A percentile compares a stretch with the other conserved stretches of the same genome.
Conservation (phyloP, 805 yeast species). For the Wickerhamiella kazuoi region DNA sequence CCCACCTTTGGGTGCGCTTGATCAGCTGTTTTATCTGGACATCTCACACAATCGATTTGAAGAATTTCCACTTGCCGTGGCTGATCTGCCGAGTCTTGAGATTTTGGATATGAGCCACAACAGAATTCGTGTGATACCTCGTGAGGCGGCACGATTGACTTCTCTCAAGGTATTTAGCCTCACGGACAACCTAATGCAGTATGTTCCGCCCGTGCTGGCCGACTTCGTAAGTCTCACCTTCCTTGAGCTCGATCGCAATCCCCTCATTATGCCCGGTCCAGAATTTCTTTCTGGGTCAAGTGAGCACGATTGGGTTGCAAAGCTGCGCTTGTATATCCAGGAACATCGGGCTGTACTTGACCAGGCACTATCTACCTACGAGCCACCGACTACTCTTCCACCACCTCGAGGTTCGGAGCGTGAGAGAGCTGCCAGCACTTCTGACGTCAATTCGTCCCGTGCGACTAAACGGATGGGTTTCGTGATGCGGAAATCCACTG, state of each 20-base stretch:
- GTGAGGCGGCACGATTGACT: constrained; percentile 23
- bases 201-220: constrained; percentile 35
- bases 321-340: constrained; percentile 25
- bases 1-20: constrained; percentile 27
- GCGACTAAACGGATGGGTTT: constrained; percentile 67
- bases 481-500: constrained; percentile 21
- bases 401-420: constrained; percentile 7
- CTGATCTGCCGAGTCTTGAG: constrained; percentile 30
- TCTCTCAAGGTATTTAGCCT: constrained; percentile 38
- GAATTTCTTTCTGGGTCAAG: constrained; percentile 12
- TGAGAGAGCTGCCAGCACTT: constrained; percentile 26
- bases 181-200: constrained; percentile 38
- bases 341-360: constrained; percentile 6
- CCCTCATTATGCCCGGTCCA: constrained; percentile 25
- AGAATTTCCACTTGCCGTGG: constrained; percentile 31
- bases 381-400: too few relatives aligned
- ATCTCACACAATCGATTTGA: constrained; percentile 41
- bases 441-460: constrained; percentile 20
- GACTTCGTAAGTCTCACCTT: constrained; percentile 36
- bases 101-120: constrained; percentile 51
- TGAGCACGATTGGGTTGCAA: constrained; percentile 30
- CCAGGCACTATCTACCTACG: not conserved
- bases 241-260: constrained; percentile 46
- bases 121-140: constrained; percentile 31
- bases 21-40: constrained; percentile 41